Base-by-base conservation (phyloP, 139 green algal species). In the Tetraselmis chui region DNA sequence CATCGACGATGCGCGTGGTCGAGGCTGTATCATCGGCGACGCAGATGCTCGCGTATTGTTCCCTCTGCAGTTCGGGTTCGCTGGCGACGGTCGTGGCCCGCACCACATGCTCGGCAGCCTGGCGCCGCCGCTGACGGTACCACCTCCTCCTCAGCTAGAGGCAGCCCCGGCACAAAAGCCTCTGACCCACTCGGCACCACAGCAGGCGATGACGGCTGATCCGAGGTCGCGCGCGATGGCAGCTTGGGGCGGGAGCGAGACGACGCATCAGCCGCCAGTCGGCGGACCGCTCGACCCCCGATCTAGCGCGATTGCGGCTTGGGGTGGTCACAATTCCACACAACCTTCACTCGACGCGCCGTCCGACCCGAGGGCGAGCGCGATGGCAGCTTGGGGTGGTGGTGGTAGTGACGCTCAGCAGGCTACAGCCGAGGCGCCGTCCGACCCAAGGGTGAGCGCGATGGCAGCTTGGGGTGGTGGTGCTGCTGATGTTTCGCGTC, bases 11-110 rank as follows among this genome's bases (percentile, higher is more conserved):
- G 86, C 86, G 0, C 45, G 86, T 32, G 30, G 83, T 30, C 79
- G 92, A 1, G 88, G 84, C 0, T 87, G 90, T 27, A 77, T 95
- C 2, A 86, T 95, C 11, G 32, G 80, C 1, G 86, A 93, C n/a
- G 91, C 92, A 0, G 32, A 28, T 28, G 90, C 91, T 0, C 26
- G 79, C 23, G 80, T 87, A 31, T 81, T 94, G 29, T 90, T 91
- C 30, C 88, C 88, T 18, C 76, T 88, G 30, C 77, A 89, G 67
- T 67, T 67, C 18, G 45, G 45, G 45, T 18, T 18, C 11, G 45
- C 45, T 18, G 45, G 45, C 11, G 45, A 67, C 45, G 45, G 45
- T 18, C 45, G 45, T 25, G 45, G 45, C 11, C 11, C 45, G 45
- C 45, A 67, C 11, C 45, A 67, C 45, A 67, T 67, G 45, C 45